These are phyloP conservation scores for Colletotrichum filicis DNA, from an alignment of 2,329 filamentous ascomycete genomes.

Conservation along the genomic window DNA sequence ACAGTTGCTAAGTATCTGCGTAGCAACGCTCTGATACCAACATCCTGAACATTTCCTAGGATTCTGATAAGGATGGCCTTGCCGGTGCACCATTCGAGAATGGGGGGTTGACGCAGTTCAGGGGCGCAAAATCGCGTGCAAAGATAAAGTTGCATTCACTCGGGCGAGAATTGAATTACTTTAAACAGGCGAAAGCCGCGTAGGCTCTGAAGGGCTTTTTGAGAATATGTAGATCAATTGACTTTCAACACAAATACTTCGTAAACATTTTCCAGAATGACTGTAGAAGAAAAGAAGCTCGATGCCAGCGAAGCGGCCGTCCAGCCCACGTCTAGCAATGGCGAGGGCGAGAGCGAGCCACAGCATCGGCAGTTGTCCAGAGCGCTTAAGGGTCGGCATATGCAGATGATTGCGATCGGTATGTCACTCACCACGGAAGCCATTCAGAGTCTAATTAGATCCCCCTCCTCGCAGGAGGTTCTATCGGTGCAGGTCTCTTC, in stretches of 20 bases:
- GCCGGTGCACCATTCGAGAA: neutral
- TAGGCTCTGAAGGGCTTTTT: accelerated
- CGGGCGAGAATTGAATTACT: neutral
- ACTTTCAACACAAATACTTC: neutral
- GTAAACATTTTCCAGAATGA: neutral
- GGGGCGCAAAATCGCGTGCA: neutral
- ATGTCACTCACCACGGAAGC: neutral
- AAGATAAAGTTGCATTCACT: neutral
- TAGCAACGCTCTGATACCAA: neutral
- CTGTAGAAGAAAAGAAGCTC: neutral
- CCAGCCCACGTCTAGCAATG: neutral
- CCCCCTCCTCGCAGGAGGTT: slow-evolving; percentile 68
- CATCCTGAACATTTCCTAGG: neutral
- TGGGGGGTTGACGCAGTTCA: neutral
- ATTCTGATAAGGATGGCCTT: neutral
- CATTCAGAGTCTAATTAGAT: slow-evolving; percentile 52
- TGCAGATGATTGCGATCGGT: slow-evolving; percentile 72
- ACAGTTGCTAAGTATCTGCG: neutral
- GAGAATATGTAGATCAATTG: neutral
- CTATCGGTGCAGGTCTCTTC: slow-evolving; percentile 73
- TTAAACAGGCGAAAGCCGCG: neutral
- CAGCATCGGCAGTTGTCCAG: neutral
- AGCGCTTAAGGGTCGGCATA: slow-evolving; percentile 62
- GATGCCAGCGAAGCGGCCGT: neutral
- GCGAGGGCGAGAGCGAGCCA: neutral